These are phyloP conservation scores for Metschnikowia lochheadii DNA, from an alignment of 805 yeast genomes.

Conservation along the genomic window DNA sequence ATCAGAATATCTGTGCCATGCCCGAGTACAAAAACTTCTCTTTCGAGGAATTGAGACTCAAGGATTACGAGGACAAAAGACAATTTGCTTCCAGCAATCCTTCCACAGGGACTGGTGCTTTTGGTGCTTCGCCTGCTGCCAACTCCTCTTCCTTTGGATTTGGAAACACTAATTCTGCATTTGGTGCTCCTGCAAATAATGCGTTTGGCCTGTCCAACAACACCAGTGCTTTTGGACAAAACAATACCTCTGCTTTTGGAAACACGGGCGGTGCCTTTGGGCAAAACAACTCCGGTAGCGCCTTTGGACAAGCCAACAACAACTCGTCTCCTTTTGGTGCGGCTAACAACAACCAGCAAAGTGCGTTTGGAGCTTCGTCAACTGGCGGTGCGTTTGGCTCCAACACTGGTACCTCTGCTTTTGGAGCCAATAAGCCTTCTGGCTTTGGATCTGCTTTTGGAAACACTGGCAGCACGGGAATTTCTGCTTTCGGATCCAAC, in stretches of 20 bases:
- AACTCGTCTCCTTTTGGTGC: slow-evolving; percentile 14
- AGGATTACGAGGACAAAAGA: slow-evolving; percentile 78
- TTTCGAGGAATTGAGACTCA: slow-evolving; percentile 81
- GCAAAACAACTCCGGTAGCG: slow-evolving; percentile 27
- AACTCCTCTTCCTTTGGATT: slow-evolving; percentile 9
- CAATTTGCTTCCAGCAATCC: slow-evolving; percentile 46
- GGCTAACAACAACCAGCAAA: slow-evolving; percentile 8
- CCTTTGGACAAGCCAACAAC: slow-evolving; percentile 15
- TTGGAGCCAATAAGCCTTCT: slow-evolving; percentile 19
- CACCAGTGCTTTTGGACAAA: slow-evolving; percentile 27
- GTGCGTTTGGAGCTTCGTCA: slow-evolving; percentile 1
- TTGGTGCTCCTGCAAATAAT: slow-evolving; percentile 27
- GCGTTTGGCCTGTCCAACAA: slow-evolving; percentile 33
- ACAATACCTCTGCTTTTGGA: slow-evolving; percentile 2
- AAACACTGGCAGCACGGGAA: slow-evolving; percentile 18
- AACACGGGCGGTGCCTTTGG: slow-evolving; percentile 10
- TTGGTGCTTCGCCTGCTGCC: slow-evolving; percentile 16
- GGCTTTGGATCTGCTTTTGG: slow-evolving; percentile 29
- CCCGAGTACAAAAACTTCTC: slow-evolving; percentile 83
- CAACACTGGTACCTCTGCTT: slow-evolving; percentile 4
- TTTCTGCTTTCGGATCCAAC: slow-evolving; percentile 23
- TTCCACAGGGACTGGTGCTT: slow-evolving; percentile 21
- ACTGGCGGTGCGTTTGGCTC: slow-evolving; percentile 12
- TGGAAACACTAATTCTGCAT: slow-evolving; percentile 9
- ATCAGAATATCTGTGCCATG: slow-evolving; percentile 79